Conservation (phyloP, 495 filamentous ascomycete genomes). For the Aspergillus egyptiacus region DNA sequence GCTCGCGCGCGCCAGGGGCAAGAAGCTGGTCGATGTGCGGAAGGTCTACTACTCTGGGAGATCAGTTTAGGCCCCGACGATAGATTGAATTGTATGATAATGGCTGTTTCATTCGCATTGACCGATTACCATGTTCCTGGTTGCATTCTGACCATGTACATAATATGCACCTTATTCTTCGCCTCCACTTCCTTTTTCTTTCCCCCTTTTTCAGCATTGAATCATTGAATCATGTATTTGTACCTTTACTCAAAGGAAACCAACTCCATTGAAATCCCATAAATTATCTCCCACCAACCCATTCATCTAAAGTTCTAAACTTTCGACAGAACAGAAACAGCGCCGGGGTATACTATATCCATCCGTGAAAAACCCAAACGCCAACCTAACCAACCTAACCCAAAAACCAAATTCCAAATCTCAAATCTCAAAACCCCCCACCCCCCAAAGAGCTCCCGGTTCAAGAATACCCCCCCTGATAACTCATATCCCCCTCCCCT, state of each 20-base stretch:
- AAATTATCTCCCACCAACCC: not conserved
- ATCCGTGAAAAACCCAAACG: not conserved
- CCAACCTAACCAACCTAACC: not conserved
- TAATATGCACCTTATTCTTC: conserved; percentile 25
- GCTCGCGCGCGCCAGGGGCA: conserved; percentile 77
- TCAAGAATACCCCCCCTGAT: conserved; percentile 27
- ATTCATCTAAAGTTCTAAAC: not conserved
- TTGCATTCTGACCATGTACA: conserved; percentile 32
- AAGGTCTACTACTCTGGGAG: conserved; percentile 95
- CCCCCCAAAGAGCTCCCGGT: no score
- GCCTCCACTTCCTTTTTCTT: no score
- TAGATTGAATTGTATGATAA: conserved; percentile 23
- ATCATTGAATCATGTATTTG: conserved; percentile 20
- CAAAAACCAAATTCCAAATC: not conserved
- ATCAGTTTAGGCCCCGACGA: conserved; percentile 5
- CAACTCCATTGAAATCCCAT: no score
- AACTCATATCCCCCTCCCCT: conserved; percentile 32
- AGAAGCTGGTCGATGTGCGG: conserved; percentile 90
- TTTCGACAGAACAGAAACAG: not conserved
- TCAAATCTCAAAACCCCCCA: no score
- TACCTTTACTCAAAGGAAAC: conserved; percentile 21
- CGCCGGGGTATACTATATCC: not conserved
- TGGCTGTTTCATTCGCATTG: conserved; percentile 5
- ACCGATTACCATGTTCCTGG: conserved; percentile 7
- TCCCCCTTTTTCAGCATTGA: conserved; percentile 22